A percentile compares a stretch with the other conserved stretches of the same genome.
Conservation (phyloP, 306 rosid genomes). For the Comarum palustre region DNA sequence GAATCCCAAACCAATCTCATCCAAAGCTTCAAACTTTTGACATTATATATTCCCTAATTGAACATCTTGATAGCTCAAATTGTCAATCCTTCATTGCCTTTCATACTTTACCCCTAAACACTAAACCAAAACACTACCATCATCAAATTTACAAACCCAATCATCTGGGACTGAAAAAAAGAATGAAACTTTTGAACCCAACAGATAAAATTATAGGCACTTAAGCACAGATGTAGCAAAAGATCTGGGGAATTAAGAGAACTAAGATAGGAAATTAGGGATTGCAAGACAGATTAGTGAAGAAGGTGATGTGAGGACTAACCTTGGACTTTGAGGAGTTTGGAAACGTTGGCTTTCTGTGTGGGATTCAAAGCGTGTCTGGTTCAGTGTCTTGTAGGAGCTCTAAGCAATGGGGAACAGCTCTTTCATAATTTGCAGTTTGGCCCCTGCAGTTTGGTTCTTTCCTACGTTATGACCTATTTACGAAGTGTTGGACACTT, state of each 20-base stretch:
- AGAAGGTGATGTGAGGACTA: conserved; percentile 29
- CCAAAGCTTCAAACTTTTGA: conserved; percentile 10
- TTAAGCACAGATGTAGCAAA: not conserved
- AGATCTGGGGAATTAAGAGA: conserved; percentile 29
- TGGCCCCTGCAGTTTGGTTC: not conserved
- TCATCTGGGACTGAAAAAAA: not conserved
- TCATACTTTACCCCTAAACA: not conserved
- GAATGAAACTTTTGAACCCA: not conserved
- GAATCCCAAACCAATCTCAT: conserved; percentile 3
- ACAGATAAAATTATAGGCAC: not conserved
- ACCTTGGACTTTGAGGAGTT: conserved; percentile 67
- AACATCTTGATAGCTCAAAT: conserved; percentile 1
- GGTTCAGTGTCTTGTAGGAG: conserved; percentile 17
- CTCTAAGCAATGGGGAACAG: not conserved
- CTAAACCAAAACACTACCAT: not conserved
- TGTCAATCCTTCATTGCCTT: not conserved
- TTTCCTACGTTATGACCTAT: not conserved
- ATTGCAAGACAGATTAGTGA: not conserved
- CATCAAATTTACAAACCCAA: not conserved
- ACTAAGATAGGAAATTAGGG: conserved; percentile 26
- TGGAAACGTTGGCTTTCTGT: conserved; percentile 22
- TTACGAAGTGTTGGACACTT: not conserved
- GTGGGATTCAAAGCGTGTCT: conserved; percentile 11
- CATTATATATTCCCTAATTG: conserved; percentile 12
- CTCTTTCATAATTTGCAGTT: conserved; percentile 2